Percentiles rank a stretch among this genome's conserved stretches.
Evolutionary conservation across 2,329 filamentous ascomycete species (phyloP).

Genomic region (Coniochaeta prunicola): DNA sequence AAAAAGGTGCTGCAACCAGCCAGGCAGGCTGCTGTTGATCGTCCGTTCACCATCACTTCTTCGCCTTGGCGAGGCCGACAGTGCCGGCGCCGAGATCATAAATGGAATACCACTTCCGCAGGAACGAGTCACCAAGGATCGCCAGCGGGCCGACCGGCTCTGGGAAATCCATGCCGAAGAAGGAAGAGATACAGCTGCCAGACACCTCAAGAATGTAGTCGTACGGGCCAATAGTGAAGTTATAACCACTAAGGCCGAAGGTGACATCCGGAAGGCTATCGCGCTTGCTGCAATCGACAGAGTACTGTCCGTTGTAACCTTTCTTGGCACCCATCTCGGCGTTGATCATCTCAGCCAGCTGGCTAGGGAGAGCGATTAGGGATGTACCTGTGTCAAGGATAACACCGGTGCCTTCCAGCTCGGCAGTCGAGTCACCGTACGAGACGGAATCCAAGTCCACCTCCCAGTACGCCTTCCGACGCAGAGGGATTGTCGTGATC

Average conservation of each 20-base stretch:
- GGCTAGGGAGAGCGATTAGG: constrained; percentile 33
- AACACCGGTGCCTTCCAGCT: constrained; percentile 89
- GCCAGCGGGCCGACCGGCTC: constrained; percentile 84
- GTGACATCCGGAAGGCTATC: constrained; percentile 80
- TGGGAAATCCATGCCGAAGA: constrained; percentile 94
- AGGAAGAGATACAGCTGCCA: constrained; percentile 92
- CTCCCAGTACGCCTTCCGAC: constrained; percentile 99
- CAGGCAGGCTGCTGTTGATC: not conserved
- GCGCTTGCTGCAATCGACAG: constrained; percentile 80
- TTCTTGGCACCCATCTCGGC: constrained; percentile 98
- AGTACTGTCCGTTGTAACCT: constrained; percentile 94
- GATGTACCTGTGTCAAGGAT: constrained; percentile 99
- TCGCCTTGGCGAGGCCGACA: constrained; percentile 83
- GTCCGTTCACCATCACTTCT: constrained; percentile 38
- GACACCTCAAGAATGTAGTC: constrained; percentile 97
- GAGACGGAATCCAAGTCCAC: constrained; percentile 90
- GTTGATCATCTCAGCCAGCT: constrained; percentile 63
- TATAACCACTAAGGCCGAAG: constrained; percentile 83
- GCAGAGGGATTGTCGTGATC: constrained; percentile 86
- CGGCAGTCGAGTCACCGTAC: constrained; percentile 77
- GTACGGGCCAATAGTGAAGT: constrained; percentile 81
- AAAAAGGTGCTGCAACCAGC: not conserved
- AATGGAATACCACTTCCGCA: constrained; percentile 87
- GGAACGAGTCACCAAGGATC: constrained; percentile 85
- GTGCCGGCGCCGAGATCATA: constrained; percentile 88